phyloP scores from a whole-genome alignment of 257 asterid genomes.

The Echites panduratus region DNA sequence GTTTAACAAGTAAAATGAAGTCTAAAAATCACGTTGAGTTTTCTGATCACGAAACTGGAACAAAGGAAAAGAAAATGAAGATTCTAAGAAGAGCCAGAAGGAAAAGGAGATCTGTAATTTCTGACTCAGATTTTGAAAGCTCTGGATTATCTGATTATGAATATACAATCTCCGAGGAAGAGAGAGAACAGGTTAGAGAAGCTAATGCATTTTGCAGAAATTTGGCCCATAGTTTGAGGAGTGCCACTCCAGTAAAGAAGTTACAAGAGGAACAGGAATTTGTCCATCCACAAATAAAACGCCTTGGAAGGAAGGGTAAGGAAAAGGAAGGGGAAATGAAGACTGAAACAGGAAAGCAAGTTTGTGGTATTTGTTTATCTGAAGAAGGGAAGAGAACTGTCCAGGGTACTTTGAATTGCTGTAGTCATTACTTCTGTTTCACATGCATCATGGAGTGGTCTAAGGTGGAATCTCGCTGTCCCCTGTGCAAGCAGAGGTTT shows the following conservation, averaged over 20 bases:
- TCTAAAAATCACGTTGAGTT: slow-evolving; percentile 27
- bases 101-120: slow-evolving; percentile 35
- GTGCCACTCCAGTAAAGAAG: slow-evolving; percentile 30
- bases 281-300: slow-evolving; percentile 34
- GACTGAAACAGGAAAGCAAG: slow-evolving; percentile 62
- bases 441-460: slow-evolving; percentile 97
- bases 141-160: slow-evolving; percentile 64
- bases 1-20: slow-evolving; percentile 25
- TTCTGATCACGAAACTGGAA: slow-evolving; percentile 16
- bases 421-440: slow-evolving; percentile 88
- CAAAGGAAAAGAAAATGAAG: slow-evolving; percentile 33
- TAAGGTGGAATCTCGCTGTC: slow-evolving; percentile 93
- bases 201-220: slow-evolving; percentile 48
- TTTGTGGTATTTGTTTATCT: slow-evolving; percentile 87
- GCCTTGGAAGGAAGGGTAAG: slow-evolving; percentile 54
- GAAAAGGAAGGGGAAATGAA: slow-evolving; percentile 50
- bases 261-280: slow-evolving; percentile 28
- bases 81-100: slow-evolving; percentile 32
- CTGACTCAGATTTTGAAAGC: slow-evolving; percentile 70
- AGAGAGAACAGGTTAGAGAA: slow-evolving; percentile 81
- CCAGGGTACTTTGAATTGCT: slow-evolving; percentile 66
- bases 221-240: slow-evolving; percentile 38
- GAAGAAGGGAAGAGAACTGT: slow-evolving; percentile 75
- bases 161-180: slow-evolving; percentile 82
- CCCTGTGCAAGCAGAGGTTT: slow-evolving; percentile 88